Base-by-base conservation (phyloP, 352 stramenopile species). In the Phytopythium delawarense region DNA sequence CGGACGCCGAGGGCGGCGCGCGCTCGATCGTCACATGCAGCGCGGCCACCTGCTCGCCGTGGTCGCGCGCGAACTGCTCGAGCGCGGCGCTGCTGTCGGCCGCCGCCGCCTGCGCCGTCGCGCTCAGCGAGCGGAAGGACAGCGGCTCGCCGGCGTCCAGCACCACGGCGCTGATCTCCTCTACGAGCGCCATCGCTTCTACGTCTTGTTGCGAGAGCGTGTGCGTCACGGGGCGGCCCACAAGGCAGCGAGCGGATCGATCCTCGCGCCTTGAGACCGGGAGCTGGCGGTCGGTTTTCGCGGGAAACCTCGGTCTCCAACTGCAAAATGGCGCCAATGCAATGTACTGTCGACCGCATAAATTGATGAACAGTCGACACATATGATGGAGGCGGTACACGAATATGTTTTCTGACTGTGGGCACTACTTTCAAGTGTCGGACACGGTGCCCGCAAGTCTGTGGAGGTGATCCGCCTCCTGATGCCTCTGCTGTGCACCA, bases 131-230 rank as follows among this genome's bases (percentile, higher is more conserved):
- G 28, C 82, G 82, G 67, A 83, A 85, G 32, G 79, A 88, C 30
- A 89, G 68, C 15, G 75, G 69, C 55, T 85, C 68, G 49, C 71
- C 66, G 11, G 66, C 78, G 60, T 91, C 82, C 69, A 84, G 65
- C 64, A 89, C 76, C n/a, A 64, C 66, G 18, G 63, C 68, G 15
- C 69, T 68, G 55, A 91, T 83, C 59, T 84, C 70, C 68, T 91
- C 79, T 16, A 75, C 46, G 53, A 77, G 72, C 20, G 34, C 18
- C 48, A 35, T 54, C 8, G 5, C 48, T 32, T 12, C 59, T 39
- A 63, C 49, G 35, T 55, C 30, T 6, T 50, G 44, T 30, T 7
- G 44, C 21, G 4, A 21, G n/a, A 11, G 18, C 20, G 8, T 8
- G 42, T 20, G 42, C 18, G 7, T 48, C 42, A 48, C 20, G 4